These are phyloP conservation scores for Rutstroemia sydowiana DNA, from an alignment of 2,329 filamentous ascomycete species.

Conservation along the genomic window DNA sequence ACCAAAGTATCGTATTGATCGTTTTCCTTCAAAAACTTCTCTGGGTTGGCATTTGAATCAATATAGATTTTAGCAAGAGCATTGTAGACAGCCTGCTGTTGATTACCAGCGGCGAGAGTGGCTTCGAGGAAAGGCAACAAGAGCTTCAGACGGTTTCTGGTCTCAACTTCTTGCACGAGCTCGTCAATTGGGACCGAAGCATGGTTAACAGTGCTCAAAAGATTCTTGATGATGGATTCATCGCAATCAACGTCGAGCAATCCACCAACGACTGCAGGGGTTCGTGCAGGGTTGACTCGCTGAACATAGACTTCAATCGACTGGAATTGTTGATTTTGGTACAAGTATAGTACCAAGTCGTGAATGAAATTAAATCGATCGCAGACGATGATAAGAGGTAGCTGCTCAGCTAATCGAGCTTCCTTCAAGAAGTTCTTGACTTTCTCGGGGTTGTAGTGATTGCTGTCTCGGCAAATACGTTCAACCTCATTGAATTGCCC, in stretches of 20 bases:
- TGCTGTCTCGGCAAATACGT: constrained; percentile 92
- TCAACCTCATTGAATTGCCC: constrained; percentile 93
- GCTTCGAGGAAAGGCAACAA: constrained; percentile 93
- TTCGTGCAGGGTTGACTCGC: constrained; percentile 84
- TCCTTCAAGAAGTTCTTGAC: constrained; percentile 99
- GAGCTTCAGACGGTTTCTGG: constrained; percentile 89
- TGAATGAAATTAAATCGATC: constrained; percentile 99
- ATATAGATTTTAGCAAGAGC: constrained; percentile 99
- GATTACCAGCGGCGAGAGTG: constrained; percentile 80
- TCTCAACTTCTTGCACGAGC: constrained; percentile 90
- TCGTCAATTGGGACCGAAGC: constrained; percentile 87
- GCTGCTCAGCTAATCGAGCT: constrained; percentile 81
- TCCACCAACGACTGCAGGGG: constrained; percentile 87
- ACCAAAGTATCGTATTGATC: constrained; percentile 88
- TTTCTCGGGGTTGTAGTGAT: constrained; percentile 46
- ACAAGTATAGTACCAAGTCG: constrained; percentile 90
- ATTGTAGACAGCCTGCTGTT: constrained; percentile 95
- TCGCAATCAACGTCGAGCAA: constrained; percentile 96
- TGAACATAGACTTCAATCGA: constrained; percentile 98
- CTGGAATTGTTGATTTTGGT: constrained; percentile 98
- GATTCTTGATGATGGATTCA: constrained; percentile 88
- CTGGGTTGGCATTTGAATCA: constrained; percentile 95
- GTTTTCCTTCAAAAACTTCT: constrained; percentile 96
- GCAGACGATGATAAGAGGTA: constrained; percentile 96
- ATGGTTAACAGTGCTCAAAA: constrained; percentile 78